Evolutionary conservation across 208 protist species (phyloP).

Genomic region (Vickermania spadyakhi): DNA sequence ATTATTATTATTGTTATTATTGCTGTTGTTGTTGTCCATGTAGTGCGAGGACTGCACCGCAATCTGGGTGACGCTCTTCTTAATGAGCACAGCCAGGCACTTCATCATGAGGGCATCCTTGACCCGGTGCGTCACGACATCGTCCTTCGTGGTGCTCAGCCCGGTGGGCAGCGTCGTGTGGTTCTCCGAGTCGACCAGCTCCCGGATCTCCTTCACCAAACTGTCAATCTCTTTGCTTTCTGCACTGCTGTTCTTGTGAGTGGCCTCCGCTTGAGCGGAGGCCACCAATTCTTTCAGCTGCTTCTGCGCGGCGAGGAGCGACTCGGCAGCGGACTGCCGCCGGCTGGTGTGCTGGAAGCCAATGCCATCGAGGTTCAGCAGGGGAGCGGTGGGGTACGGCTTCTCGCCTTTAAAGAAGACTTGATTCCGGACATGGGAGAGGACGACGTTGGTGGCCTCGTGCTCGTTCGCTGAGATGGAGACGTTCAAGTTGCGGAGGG

Average conservation of each 20-base stretch:
- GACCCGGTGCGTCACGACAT: constrained; percentile 65
- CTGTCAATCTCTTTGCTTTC: constrained; percentile 14
- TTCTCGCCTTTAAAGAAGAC: constrained; percentile 35
- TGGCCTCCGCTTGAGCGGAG: constrained; percentile 12
- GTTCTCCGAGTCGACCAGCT: constrained; percentile 14
- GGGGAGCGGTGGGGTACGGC: constrained; percentile 26
- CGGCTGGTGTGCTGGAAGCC: constrained; percentile 23
- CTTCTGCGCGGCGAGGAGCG: constrained; percentile 21
- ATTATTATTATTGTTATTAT: constrained; percentile 1
- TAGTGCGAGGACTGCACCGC: constrained; percentile 34
- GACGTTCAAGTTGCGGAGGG: constrained; percentile 4
- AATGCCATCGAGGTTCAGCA: constrained; percentile 67
- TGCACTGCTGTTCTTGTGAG: constrained; percentile 5
- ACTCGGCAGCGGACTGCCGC: constrained; percentile 15
- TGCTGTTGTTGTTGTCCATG: constrained; percentile 5
- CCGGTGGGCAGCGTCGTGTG: constrained; percentile 21
- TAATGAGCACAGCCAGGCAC: constrained; percentile 40
- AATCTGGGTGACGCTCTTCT: constrained; percentile 46
- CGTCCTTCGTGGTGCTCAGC: constrained; percentile 16
- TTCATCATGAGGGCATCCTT: constrained; percentile 86
- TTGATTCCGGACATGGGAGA: constrained; percentile 43
- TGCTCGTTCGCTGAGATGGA: constrained; percentile 20
- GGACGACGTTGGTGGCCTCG: constrained; percentile 47
- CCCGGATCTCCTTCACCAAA: constrained; percentile 12
- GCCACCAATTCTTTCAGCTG: constrained; percentile 16